Conservation (phyloP, 2,329 filamentous ascomycete species). For the Beauveria medogensis region DNA sequence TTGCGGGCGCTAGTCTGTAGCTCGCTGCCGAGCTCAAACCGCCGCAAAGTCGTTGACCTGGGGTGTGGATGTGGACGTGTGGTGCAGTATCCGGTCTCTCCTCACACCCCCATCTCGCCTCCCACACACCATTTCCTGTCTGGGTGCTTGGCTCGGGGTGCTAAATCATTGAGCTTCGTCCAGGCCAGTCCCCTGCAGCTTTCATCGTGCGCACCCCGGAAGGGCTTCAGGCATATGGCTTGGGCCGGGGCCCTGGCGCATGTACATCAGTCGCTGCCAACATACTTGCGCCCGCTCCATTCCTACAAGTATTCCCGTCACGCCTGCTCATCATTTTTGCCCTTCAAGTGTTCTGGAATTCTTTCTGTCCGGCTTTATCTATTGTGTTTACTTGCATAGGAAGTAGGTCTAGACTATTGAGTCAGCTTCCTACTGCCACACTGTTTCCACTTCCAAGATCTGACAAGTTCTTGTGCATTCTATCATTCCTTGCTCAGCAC, state of each 20-base stretch:
- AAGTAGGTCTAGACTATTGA: not conserved
- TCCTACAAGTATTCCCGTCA: conserved; percentile 7
- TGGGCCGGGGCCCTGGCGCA: conserved; percentile 2
- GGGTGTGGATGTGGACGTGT: not conserved
- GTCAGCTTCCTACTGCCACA: not conserved
- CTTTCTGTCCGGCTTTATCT: not conserved
- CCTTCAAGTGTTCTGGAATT: not conserved
- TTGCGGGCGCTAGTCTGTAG: conserved; percentile 3
- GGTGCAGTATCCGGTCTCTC: conserved; percentile 4
- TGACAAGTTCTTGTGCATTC: not conserved
- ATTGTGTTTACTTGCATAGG: not conserved
- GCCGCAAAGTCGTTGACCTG: not conserved
- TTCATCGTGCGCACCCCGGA: conserved; percentile 6
- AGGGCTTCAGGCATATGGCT: not conserved
- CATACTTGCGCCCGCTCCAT: conserved; percentile 1
- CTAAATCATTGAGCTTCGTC: not conserved
- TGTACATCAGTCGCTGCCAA: conserved; percentile 5
- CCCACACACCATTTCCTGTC: conserved; percentile 11
- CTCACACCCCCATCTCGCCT: conserved; percentile 6
- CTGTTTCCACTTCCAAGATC: too few relatives aligned
- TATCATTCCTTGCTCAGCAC: not conserved
- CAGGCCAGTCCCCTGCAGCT: conserved; percentile 5
- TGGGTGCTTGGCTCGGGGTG: not conserved
- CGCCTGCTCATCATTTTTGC: not conserved
- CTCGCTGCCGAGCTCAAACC: not conserved